Evolutionary conservation across 495 filamentous ascomycete species (phyloP).

Genomic region (Extremus antarcticus): DNA sequence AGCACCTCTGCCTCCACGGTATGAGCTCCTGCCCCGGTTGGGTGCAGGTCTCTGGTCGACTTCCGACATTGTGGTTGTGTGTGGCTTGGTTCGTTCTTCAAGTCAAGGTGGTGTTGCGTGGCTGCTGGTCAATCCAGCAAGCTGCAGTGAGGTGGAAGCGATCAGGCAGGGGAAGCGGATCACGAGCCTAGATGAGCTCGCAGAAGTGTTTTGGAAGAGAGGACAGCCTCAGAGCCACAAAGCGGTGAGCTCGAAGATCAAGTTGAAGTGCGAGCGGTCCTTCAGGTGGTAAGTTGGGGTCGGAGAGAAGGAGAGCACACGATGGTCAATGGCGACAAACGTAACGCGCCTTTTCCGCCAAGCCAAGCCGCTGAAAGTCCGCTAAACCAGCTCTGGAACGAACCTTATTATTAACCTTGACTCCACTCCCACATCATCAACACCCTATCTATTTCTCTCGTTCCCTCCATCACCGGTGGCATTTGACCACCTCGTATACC

Average conservation of each 20-base stretch:
- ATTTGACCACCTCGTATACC: neutral
- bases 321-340: neutral
- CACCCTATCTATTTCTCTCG: neutral
- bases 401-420: too few species aligned
- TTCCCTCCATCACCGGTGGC: neutral
- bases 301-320: neutral
- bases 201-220: neutral
- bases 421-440: neutral
- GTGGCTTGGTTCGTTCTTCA: slow-evolving; percentile 3
- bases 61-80: slow-evolving; percentile 68
- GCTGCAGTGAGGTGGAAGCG: neutral
- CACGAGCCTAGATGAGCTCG: neutral
- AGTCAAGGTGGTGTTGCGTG: slow-evolving; percentile 1
- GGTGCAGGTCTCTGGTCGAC: slow-evolving; percentile 67
- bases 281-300: too few species aligned
- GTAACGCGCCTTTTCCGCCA: neutral
- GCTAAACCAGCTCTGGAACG: too few species aligned
- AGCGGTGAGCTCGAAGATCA: neutral
- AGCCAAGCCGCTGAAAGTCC: too few species aligned
- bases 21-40: slow-evolving; percentile 68
- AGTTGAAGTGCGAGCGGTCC: neutral
- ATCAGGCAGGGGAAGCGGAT: neutral
- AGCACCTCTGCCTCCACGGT: slow-evolving; percentile 74
- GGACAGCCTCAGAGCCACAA: neutral
- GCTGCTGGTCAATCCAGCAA: neutral